phyloP scores from a whole-genome alignment of 768 basidiomycete species.

The Calocera cornea region DNA sequence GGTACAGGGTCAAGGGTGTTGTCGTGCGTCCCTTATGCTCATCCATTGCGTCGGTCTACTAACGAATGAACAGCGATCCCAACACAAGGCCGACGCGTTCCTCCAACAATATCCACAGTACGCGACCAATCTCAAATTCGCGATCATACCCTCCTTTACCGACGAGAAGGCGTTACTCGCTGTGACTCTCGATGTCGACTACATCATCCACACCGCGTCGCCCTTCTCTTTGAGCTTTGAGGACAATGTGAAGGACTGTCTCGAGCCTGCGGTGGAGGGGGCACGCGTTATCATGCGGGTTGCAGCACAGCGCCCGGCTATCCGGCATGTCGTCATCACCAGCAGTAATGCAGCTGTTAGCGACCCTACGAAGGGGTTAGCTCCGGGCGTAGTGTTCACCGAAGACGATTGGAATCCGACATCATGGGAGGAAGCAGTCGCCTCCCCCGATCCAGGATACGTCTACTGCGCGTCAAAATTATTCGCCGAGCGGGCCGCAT shows the following conservation, averaged over 20 bases:
- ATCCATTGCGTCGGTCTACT: neutral
- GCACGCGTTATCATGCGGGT: neutral
- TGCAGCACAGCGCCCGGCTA: neutral
- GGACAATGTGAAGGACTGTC: neutral
- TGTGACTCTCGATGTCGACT: neutral
- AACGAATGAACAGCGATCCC: neutral
- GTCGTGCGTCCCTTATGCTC: neutral
- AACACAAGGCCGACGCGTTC: neutral
- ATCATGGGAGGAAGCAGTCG: conserved; percentile 4
- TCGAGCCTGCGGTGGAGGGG: neutral
- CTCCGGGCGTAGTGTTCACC: neutral
- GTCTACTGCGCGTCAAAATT: neutral
- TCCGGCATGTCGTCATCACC: conserved; percentile 5
- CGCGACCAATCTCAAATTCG: neutral
- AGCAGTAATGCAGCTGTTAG: neutral
- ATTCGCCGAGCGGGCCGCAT: conserved; percentile 6
- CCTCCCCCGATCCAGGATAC: neutral
- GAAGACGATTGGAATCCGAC: conserved; percentile 5
- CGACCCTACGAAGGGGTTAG: neutral
- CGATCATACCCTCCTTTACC: neutral
- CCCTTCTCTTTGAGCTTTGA: neutral
- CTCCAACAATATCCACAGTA: neutral
- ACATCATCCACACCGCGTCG: neutral
- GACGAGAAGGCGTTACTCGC: neutral
- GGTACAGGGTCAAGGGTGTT: neutral